Conservation (phyloP, 176 grass and related monocot genomes). For the Carex scoparia region DNA sequence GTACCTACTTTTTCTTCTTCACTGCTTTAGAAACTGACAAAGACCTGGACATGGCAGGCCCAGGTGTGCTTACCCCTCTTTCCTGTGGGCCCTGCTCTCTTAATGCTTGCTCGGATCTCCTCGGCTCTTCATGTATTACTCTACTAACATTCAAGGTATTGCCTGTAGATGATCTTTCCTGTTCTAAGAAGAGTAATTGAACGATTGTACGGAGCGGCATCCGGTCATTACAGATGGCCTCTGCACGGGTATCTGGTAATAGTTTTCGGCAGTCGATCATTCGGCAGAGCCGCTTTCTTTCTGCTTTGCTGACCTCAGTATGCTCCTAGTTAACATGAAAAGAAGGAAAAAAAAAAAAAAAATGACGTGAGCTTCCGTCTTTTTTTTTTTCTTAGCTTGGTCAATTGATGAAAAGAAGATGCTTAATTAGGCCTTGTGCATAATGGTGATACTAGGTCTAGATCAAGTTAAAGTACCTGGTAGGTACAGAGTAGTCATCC, state of each 20-base stretch:
- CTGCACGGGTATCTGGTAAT: slow-evolving; percentile 50
- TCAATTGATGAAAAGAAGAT: neutral
- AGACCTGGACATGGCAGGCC: slow-evolving; percentile 31
- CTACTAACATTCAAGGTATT: slow-evolving; percentile 24
- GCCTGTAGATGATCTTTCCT: slow-evolving; percentile 43
- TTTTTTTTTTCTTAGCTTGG: neutral
- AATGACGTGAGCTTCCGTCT: neutral
- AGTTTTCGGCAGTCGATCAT: slow-evolving; percentile 84
- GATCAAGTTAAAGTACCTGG: neutral
- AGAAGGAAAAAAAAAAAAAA: neutral
- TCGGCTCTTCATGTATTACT: slow-evolving; percentile 18
- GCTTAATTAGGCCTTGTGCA: neutral
- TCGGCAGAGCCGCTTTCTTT: slow-evolving; percentile 71
- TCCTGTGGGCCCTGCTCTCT: slow-evolving; percentile 21
- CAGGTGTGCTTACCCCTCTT: neutral
- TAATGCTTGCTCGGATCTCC: slow-evolving; percentile 31
- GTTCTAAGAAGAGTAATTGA: slow-evolving; percentile 83
- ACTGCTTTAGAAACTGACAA: slow-evolving; percentile 27
- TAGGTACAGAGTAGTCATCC: neutral
- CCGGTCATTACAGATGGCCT: slow-evolving; percentile 67
- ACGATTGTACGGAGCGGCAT: slow-evolving; percentile 92
- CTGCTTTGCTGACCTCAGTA: slow-evolving; percentile 69
- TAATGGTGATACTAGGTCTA: neutral
- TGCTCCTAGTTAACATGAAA: slow-evolving; percentile 46
- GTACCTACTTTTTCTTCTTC: slow-evolving; percentile 39